phyloP scores from a whole-genome alignment of 495 filamentous ascomycete genomes.

The Neurospora sublineolata region DNA sequence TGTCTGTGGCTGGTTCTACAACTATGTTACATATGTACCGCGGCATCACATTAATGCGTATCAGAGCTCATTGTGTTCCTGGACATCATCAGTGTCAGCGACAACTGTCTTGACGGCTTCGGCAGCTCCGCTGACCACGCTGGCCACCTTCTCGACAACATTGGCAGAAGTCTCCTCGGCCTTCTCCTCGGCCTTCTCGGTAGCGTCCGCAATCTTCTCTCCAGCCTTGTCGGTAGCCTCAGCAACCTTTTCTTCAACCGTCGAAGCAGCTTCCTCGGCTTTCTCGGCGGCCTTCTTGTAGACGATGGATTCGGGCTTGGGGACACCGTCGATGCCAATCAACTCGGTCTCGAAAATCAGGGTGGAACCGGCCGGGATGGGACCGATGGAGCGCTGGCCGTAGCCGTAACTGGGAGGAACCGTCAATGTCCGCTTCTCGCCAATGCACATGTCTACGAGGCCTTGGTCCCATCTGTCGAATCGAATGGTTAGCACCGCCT shows the following conservation, averaged over 20 bases:
- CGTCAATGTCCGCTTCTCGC: constrained; percentile 81
- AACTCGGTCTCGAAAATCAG: constrained; percentile 91
- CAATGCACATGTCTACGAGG: constrained; percentile 89
- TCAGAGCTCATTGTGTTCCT: constrained; percentile 45
- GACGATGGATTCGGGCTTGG: constrained; percentile 38
- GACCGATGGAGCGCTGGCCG: constrained; percentile 60
- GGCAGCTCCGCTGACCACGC: constrained; percentile 31
- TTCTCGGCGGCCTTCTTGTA: constrained; percentile 27
- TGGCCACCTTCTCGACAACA: constrained; percentile 33
- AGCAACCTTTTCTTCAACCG: constrained; percentile 18
- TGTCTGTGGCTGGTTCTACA: not conserved
- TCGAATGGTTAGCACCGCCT: constrained; percentile 10
- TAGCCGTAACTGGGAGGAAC: constrained; percentile 84
- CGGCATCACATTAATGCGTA: not conserved
- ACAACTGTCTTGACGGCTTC: constrained; percentile 33
- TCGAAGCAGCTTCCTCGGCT: constrained; percentile 10
- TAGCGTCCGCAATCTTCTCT: constrained; percentile 32
- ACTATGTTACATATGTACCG: not conserved
- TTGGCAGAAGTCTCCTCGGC: constrained; percentile 26
- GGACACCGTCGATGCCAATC: constrained; percentile 73
- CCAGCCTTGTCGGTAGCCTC: constrained; percentile 6
- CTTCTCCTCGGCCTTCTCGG: constrained; percentile 19
- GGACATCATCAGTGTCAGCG: constrained; percentile 37
- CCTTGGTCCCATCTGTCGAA: constrained; percentile 70
- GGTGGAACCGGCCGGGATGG: constrained; percentile 68